phyloP scores from a whole-genome alignment of 2,329 filamentous ascomycete genomes.

The Dactylellina cionopaga region DNA sequence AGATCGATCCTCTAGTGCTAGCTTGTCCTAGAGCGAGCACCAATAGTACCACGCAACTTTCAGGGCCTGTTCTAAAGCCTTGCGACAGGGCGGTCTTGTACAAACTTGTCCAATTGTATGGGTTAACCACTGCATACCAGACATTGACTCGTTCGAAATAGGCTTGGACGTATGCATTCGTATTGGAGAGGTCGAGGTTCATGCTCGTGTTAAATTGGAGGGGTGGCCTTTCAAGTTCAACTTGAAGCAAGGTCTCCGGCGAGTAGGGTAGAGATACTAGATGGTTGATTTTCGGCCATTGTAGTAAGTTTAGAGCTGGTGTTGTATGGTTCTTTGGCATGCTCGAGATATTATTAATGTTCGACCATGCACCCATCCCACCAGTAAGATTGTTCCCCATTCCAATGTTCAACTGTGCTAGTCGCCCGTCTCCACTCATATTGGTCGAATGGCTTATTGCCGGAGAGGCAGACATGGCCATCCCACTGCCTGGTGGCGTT shows the following conservation, averaged over 20 bases:
- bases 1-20: slow-evolving; percentile 79
- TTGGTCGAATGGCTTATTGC: slow-evolving; percentile 73
- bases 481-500: slow-evolving; percentile 68
- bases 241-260: slow-evolving; percentile 80
- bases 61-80: slow-evolving; percentile 79
- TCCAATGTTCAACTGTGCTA: slow-evolving; percentile 60
- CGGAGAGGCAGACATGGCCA: slow-evolving; percentile 71
- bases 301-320: slow-evolving; percentile 78
- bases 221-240: slow-evolving; percentile 83
- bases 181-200: slow-evolving; percentile 78
- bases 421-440: slow-evolving; percentile 68
- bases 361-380: slow-evolving; percentile 75
- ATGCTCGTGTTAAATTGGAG: slow-evolving; percentile 69
- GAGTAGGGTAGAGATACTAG: slow-evolving; percentile 80
- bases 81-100: slow-evolving; percentile 79
- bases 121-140: slow-evolving; percentile 87
- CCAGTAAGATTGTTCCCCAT: slow-evolving; percentile 59
- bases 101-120: slow-evolving; percentile 79
- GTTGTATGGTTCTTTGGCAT: slow-evolving; percentile 89
- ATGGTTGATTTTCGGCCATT: slow-evolving; percentile 82
- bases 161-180: slow-evolving; percentile 77
- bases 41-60: slow-evolving; percentile 82
- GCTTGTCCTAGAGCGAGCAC: slow-evolving; percentile 81
- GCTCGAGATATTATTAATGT: slow-evolving; percentile 75
- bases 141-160: slow-evolving; percentile 84